phyloP scores from a whole-genome alignment of 2,329 filamentous ascomycete genomes.

The Cytospora paraplurivora region DNA sequence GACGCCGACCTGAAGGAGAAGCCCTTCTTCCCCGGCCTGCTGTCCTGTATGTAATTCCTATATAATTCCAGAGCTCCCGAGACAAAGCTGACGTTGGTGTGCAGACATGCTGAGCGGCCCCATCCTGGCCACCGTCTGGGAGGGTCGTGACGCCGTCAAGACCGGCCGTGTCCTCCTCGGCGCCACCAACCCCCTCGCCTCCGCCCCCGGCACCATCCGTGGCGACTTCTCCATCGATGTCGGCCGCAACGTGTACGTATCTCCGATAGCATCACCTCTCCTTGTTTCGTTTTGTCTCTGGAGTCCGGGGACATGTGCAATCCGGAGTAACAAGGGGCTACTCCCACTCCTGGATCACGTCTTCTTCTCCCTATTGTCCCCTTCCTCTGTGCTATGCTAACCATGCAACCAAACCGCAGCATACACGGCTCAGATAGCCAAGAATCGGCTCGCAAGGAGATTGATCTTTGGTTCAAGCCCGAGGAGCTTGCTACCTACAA shows the following conservation, averaged over 20 bases:
- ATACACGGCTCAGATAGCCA: slow-evolving; percentile 98
- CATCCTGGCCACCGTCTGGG: slow-evolving; percentile 99
- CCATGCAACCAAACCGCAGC: slow-evolving; percentile 51
- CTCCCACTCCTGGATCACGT: not conserved
- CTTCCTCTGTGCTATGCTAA: not conserved
- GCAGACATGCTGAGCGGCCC: slow-evolving; percentile 95
- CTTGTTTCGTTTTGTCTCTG: not conserved
- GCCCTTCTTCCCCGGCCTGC: slow-evolving; percentile 95
- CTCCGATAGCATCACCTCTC: not conserved
- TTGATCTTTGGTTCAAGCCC: slow-evolving; percentile 95
- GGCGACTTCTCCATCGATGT: slow-evolving; percentile 80
- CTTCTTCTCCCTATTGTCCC: not conserved
- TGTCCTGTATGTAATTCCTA: slow-evolving; percentile 69
- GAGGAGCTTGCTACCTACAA: slow-evolving; percentile 86
- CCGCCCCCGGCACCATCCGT: slow-evolving; percentile 96
- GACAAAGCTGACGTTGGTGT: slow-evolving; percentile 30
- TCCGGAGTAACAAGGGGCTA: not conserved
- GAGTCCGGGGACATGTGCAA: not conserved
- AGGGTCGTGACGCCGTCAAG: slow-evolving; percentile 98
- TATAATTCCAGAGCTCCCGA: not conserved
- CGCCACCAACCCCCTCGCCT: slow-evolving; percentile 97
- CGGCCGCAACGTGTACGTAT: slow-evolving; percentile 26
- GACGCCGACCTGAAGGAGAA: slow-evolving; percentile 88
- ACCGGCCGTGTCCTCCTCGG: slow-evolving; percentile 94
- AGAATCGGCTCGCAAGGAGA: slow-evolving; percentile 78